Conservation (phyloP, 2,329 filamentous ascomycete species). For the Colletotrichum echinochloae region DNA sequence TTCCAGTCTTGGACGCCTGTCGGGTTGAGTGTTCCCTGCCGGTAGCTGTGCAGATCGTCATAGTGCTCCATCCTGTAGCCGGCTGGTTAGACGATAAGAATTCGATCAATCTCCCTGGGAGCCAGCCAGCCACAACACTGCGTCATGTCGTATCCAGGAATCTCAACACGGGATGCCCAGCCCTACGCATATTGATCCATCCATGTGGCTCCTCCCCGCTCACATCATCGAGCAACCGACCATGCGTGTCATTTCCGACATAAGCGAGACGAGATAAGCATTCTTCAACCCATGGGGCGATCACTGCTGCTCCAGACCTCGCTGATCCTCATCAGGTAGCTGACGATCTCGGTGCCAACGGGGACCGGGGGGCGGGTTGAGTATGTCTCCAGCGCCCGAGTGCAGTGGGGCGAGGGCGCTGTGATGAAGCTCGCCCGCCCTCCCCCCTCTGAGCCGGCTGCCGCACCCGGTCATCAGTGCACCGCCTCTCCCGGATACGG, state of each 20-base stretch:
- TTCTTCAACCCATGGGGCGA: background rate
- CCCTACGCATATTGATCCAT: background rate
- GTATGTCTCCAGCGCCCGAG: background rate
- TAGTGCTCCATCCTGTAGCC: background rate
- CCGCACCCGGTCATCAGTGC: background rate
- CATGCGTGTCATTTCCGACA: background rate
- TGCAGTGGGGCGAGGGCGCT: background rate
- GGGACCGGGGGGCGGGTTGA: background rate
- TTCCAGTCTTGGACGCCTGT: background rate
- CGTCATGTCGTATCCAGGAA: background rate
- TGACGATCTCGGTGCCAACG: constrained; percentile 2
- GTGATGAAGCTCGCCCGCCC: background rate
- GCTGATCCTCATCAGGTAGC: constrained; percentile 11
- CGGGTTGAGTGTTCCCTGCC: no score
- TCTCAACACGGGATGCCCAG: background rate
- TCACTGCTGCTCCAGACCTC: background rate
- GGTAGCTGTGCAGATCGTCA: no score
- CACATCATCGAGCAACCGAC: background rate
- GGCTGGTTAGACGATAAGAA: no score
- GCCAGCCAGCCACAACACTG: background rate
- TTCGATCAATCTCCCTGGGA: background rate
- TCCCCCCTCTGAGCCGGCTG: background rate
- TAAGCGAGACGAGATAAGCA: constrained; percentile 5
- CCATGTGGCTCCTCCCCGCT: no score
- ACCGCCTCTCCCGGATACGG: background rate